Percentiles rank a stretch among this genome's conserved stretches.
These are phyloP conservation scores for Fusarium duplospermum DNA, from an alignment of 2,329 filamentous ascomycete species.

Conservation along the genomic window DNA sequence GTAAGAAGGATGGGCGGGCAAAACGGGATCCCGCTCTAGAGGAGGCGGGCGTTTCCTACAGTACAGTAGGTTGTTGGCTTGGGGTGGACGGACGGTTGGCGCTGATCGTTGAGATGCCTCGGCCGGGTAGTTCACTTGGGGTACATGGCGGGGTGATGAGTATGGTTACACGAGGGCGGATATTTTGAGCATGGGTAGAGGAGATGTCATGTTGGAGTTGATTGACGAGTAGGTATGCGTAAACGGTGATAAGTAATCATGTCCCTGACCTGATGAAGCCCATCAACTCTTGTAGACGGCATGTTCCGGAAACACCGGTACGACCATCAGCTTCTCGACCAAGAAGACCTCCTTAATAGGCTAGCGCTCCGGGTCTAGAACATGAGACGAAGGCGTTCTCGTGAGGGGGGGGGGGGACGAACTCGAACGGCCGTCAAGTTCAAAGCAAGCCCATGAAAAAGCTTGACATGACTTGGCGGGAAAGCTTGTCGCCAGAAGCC, in stretches of 20 bases:
- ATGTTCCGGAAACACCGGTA: neutral
- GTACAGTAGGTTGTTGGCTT: neutral
- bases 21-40: neutral
- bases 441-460: slow-evolving; percentile 16
- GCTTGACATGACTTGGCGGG: slow-evolving; percentile 26
- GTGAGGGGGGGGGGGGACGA: neutral
- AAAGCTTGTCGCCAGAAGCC: slow-evolving; percentile 32
- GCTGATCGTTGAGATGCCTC: neutral
- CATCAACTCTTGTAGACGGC: neutral
- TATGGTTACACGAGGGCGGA: neutral
- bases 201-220: neutral
- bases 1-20: neutral
- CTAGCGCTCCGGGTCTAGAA: slow-evolving; percentile 30
- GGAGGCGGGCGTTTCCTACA: slow-evolving; percentile 6
- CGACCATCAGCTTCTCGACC: neutral
- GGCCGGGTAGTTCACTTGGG: neutral
- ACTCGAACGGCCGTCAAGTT: neutral
- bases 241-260: neutral
- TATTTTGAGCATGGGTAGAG: neutral
- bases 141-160: neutral
- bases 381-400: neutral
- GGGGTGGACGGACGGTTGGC: neutral
- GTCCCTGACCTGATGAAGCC: neutral
- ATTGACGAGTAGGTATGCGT: neutral
- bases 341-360: neutral